Evolutionary conservation across 192 early-diverging fungal genomes (phyloP), one percentile per base, ranked within the genome.

Genomic region (Entomortierella beljakovae): DNA sequence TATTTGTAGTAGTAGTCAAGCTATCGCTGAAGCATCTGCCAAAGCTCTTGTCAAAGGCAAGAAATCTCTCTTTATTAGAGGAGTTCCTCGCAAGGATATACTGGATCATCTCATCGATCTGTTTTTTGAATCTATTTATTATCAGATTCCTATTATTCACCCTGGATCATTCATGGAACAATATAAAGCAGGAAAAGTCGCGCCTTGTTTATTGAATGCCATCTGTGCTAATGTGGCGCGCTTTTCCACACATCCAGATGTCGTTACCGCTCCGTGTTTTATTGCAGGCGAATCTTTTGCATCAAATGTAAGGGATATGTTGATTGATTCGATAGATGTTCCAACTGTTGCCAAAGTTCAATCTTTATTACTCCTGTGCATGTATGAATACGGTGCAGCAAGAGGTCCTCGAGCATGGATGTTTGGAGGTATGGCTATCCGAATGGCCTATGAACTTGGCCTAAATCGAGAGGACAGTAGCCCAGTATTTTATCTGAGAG

Each of bases 381-480:
- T 87, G 40, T 83, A 86, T 57, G 81, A 84, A 22, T 87, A 82
- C 53, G 88, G 88, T 6, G 77, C 75, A 48, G 80, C 80, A 16
- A 57, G 82, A 29, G 86, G 88, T 11, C 82, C 86, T 32, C 80
- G 86, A n/a, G 70, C 83, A 37, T 89, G 86, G 86, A 88, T 87
- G 86, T 89, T 82, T 80, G 64, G 65, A 20, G 86, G 86, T 32
- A 85, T 84, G 62, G 85, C 87, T 29, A 80, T 83, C 32, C 82
- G 88, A 10, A 84, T 85, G 84, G 86, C 86, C 10, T 74, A 84
- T 31, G 86, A 86, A 37, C 56, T 89, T 0, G 86, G 86, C 6
- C 50, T 89, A 31, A 81, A 89, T 49, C 84, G 84, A 42, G 82
- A 88, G 42, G 84, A 80, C 53, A 85, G 63, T 56, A 85, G 34